Evolutionary conservation across 75 land plant species (phyloP).

Genomic region (Ceratopteris richardii): DNA sequence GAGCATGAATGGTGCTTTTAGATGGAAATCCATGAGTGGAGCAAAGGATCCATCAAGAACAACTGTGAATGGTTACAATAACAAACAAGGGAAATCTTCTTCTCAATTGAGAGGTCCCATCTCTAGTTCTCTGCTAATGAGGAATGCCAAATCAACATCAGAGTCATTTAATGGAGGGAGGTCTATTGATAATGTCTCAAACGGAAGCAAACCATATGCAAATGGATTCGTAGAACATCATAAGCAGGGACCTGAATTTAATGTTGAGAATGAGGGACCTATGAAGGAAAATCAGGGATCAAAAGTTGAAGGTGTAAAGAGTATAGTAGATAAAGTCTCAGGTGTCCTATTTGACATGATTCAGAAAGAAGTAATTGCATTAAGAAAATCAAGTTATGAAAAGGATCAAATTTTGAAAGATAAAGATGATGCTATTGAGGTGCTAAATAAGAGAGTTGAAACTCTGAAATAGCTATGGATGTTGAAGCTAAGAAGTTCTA

Average conservation of each 20-base stretch:
- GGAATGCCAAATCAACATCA: conserved; percentile 32
- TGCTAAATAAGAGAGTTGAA: too few relatives aligned
- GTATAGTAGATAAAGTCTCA: conserved; percentile 47
- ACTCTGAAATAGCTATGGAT: too few relatives aligned
- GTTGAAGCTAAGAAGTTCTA: too few relatives aligned
- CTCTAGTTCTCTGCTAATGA: conserved; percentile 18
- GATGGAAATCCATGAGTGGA: conserved; percentile 36
- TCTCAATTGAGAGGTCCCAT: conserved; percentile 17
- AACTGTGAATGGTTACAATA: conserved; percentile 15
- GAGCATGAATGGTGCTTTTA: conserved; percentile 19
- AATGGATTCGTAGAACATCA: conserved; percentile 22
- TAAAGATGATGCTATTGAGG: conserved; percentile 95
- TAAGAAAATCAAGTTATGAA: conserved; percentile 73
- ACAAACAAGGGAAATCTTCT: conserved; percentile 12
- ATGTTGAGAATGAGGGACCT: not conserved
- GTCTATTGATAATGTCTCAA: conserved; percentile 10
- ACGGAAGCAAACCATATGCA: conserved; percentile 16
- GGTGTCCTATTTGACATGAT: conserved; percentile 71
- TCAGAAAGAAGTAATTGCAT: conserved; percentile 72
- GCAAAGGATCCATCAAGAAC: conserved; percentile 16
- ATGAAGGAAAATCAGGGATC: conserved; percentile 1
- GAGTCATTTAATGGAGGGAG: conserved; percentile 43
- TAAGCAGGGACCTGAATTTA: not conserved
- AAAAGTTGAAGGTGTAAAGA: not conserved
- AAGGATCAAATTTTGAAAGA: conserved; percentile 79